Evolutionary conservation across 75 land plant genomes (phyloP), one percentile per base, ranked within the genome.

Genomic region (Pinus albicaulis): DNA sequence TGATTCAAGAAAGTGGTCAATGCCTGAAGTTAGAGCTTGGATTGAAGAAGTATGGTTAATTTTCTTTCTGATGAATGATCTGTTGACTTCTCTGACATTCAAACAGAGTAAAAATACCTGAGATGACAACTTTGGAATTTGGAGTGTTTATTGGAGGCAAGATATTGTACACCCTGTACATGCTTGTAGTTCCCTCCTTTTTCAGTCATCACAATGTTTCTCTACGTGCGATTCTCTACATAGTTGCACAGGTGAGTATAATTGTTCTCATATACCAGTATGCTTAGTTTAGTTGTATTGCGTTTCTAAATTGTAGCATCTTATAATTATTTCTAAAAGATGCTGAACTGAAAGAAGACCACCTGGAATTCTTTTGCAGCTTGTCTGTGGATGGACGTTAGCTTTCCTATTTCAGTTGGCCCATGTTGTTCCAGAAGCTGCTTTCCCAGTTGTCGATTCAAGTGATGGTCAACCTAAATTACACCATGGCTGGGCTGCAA

Each of bases 321-420:
- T 68, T 36, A 68, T 19, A 41, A 36, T 68, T 11, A 34, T 68
- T 68, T 0, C 41, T 52, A 68, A n/a, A 7, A 8, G 41, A 64
- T 16, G 19, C 17, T 31, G 38, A 19, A 64, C n/a, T 15, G 34
- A 31, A 31, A 64, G 17, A 64, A 20, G 34, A 44, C 12, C 41
- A 44, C 52, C 48, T 41, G 52, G 24, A 38, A n/a, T 41, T 17
- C 23, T 57, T 78, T 74, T 74, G 76, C 82, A 86, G 88, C 69
- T 86, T 25, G 72, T 86, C 19, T 72, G 87, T 56, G 88, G 88
- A n/a, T 86, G 88, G 88, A 76, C 61, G 34, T 24, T 86, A 61
- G 88, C 88, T 19, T 76, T 86, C 28, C 55, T 86, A 36, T 86
- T 86, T 61, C 88, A 86, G 77, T 86, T 86, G 13, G 88, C 88